Conservation (phyloP, 139 green algal species). For the Tetradesmus obliquus region DNA sequence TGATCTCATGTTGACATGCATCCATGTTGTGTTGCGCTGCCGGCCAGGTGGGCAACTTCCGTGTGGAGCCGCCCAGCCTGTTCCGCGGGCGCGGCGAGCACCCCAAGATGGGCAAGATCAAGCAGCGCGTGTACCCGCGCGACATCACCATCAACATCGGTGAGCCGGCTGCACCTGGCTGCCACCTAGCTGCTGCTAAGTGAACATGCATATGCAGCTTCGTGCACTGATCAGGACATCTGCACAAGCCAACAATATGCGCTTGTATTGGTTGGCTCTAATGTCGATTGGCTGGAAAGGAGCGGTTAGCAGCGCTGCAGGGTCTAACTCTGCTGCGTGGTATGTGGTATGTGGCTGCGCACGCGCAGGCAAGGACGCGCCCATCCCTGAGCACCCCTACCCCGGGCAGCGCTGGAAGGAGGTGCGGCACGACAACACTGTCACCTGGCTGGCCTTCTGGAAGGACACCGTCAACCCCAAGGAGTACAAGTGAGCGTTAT, state of each 20-base stretch:
- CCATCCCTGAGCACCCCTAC: conserved; percentile 91
- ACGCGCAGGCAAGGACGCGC: conserved; percentile 62
- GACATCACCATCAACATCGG: conserved; percentile 99
- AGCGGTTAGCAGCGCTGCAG: too few species aligned
- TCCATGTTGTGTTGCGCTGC: too few species aligned
- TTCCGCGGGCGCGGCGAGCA: conserved; percentile 99
- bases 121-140: conserved; percentile 93
- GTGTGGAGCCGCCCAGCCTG: conserved; percentile 97
- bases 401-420: conserved; percentile 78
- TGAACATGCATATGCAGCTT: too few species aligned
- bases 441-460: conserved; percentile 99
- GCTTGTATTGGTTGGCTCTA: too few species aligned
- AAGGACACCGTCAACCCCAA: conserved; percentile 93
- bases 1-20: too few species aligned
- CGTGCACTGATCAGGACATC: too few species aligned
- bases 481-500: conserved; percentile 76
- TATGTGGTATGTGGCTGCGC: too few species aligned
- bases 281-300: too few species aligned
- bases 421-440: conserved; percentile 90
- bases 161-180: neutral
- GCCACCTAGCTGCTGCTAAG: neutral
- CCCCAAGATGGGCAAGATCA: conserved; percentile 98
- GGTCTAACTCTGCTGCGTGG: too few species aligned
- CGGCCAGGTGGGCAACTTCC: conserved; percentile 99
- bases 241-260: too few species aligned